phyloP scores from a whole-genome alignment of 352 stramenopile genomes.

The Pythium coloratum region DNA sequence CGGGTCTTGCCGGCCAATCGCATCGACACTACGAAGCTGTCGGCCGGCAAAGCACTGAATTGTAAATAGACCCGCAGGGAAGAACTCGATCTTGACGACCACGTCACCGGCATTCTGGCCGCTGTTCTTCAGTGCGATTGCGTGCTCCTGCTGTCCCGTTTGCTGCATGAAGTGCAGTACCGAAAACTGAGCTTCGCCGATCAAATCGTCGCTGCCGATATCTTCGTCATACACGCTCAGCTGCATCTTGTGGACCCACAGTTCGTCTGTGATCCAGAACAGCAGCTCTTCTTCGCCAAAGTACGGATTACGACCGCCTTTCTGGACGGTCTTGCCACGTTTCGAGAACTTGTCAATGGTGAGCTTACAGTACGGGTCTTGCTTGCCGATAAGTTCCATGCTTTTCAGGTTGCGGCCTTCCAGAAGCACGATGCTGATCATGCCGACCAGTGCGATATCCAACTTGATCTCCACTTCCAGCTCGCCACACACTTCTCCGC shows the following conservation, averaged over 20 bases:
- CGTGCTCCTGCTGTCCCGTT: conserved; percentile 44
- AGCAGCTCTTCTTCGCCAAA: conserved; percentile 91
- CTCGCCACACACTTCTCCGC: conserved; percentile 42
- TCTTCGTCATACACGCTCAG: conserved; percentile 88
- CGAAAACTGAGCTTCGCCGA: conserved; percentile 73
- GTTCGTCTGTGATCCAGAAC: conserved; percentile 90
- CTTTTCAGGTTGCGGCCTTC: conserved; percentile 90
- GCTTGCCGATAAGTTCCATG: conserved; percentile 89
- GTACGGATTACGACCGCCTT: conserved; percentile 87
- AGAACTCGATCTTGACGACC: conserved; percentile 79
- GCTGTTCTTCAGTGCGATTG: conserved; percentile 62
- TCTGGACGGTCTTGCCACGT: conserved; percentile 69
- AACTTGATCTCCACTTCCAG: conserved; percentile 74
- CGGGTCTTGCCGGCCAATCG: conserved; percentile 71
- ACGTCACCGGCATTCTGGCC: conserved; percentile 75
- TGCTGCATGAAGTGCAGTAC: conserved; percentile 76
- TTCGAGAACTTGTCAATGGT: conserved; percentile 67
- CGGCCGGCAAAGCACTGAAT: conserved; percentile 61
- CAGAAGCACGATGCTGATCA: conserved; percentile 84
- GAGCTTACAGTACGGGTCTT: conserved; percentile 91
- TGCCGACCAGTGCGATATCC: conserved; percentile 76
- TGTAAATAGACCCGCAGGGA: conserved; percentile 67
- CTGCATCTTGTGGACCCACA: conserved; percentile 83
- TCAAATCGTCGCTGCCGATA: conserved; percentile 88
- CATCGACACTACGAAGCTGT: conserved; percentile 72